Base-by-base conservation (phyloP, 2,329 filamentous ascomycete genomes). In the Colletotrichum sp. region DNA sequence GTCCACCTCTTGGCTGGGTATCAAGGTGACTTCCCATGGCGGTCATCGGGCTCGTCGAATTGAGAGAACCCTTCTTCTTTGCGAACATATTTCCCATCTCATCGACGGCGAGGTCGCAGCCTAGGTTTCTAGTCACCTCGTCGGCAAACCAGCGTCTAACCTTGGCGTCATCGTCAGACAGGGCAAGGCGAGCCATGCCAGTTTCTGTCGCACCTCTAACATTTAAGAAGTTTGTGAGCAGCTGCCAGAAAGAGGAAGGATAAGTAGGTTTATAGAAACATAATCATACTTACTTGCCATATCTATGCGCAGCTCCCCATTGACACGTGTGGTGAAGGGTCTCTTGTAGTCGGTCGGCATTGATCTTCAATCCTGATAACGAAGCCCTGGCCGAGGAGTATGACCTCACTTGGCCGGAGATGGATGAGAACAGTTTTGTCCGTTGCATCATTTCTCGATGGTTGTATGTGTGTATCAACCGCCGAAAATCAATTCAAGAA, bases 41-140 rank as follows among this genome's bases (percentile, higher is more conserved):
- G 77, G 92, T 95, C 2, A 93, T 94, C 2, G 94, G 90, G 10
- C 91, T 88, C 3, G 90, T 90, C 30, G 90, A 87, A 21, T 88
- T 86, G 68, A 85, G 84, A 72, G 89, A 85, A 2, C 95, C 94
- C 5, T 92, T 90, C 4, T 93, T 89, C 5, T 95, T 88, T 1
- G 94, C 94, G 81, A 96, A 97, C 76, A 94, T 94, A 79, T 96
- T 97, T 24, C 95, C 95, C 91, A 96, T 96, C 30, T 91, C 87
- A 81, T 97, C 95, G 2, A 95, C 84, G 0, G 89, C 93, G 9
- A 94, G 88, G 5, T 88, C 87, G 82, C 95, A 96, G 12, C 93
- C 93, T 0, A 96, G 85, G 0, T 85, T 86, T 79, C 90, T 85
- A 2, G 59, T 62, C 18, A 91, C 92, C 0, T 91, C 92, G 21